A percentile compares a stretch with the other conserved stretches of the same genome.
Conservation (phyloP, 345 rosid species). For the Hibiscus trionum region DNA sequence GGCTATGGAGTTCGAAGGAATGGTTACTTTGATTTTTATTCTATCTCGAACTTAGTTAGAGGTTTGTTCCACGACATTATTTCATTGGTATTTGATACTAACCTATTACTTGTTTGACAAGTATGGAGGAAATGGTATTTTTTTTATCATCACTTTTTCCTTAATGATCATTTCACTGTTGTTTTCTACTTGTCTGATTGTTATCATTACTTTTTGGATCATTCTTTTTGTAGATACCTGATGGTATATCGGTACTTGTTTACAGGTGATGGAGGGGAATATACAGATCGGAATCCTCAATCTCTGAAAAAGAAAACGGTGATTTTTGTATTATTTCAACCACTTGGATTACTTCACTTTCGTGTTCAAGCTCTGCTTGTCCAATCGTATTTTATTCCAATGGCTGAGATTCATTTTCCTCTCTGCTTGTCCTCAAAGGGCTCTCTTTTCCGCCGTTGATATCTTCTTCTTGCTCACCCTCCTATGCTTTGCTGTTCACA, state of each 20-base stretch:
- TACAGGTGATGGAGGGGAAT: neutral
- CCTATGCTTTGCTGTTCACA: conserved; percentile 37
- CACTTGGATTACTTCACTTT: conserved; percentile 49
- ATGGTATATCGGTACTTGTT: too few species aligned
- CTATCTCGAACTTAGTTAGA: neutral
- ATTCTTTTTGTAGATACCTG: too few species aligned
- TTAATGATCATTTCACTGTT: too few species aligned
- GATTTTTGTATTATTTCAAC: conserved; percentile 12
- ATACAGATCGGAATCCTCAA: neutral
- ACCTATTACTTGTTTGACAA: too few species aligned
- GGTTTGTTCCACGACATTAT: neutral
- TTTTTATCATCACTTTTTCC: too few species aligned
- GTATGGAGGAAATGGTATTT: too few species aligned
- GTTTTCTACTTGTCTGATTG: neutral
- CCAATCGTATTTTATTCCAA: conserved; percentile 35
- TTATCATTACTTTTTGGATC: too few species aligned
- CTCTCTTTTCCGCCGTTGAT: conserved; percentile 47
- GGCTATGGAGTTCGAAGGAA: neutral
- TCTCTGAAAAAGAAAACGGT: neutral
- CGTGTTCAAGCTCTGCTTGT: conserved; percentile 49
- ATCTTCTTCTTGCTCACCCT: conserved; percentile 43
- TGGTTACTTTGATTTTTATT: neutral
- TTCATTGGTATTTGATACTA: too few species aligned
- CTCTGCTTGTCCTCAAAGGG: conserved; percentile 77
- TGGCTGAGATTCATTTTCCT: conserved; percentile 72